Base-by-base conservation (phyloP, 768 basidiomycete species). In the Suillus hirtellus region DNA sequence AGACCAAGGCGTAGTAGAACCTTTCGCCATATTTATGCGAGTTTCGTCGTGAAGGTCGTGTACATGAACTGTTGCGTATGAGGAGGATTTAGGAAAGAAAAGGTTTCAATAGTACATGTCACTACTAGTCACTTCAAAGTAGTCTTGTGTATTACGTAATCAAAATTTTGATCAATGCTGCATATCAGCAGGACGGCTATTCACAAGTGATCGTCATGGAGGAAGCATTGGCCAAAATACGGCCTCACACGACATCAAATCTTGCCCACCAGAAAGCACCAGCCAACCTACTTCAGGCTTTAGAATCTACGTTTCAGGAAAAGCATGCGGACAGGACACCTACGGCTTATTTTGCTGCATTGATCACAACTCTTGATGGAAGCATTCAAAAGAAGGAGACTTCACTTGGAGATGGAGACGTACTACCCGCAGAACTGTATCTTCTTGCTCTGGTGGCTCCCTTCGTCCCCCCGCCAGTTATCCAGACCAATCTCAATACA, bases 261-360 rank as follows among this genome's bases (percentile, higher is more conserved):
- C 80, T 96, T n/a, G 73, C 87, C 1, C 92, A 96, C 71, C 95
- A 98, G 78, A 93, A 93, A 73, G 84, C 89, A 62, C 94, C 95
- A 5, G 96, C 96, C 34, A 86, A 84, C 53, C 85, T 99, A 27
- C 83, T 99, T 50, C 77, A 82, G 62, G 96, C 95, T 2, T 80
- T 99, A 68, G 96, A 99, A 76, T 83, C 87, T 17, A 93, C 89
- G 46, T 84, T 89, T 68, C 78, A 82, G 67, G 90, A 93, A 69
- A 88, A 89, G 69, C 79, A 79, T 65, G 81, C 88, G 9, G 87
- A 89, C 60, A 76, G 79, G 46, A 83, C 90, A 9, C 83, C 96
- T 8, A 95, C 94, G 1, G 96, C 97, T 37, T 99, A 98, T 79
- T 97, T 96, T 76, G 93, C 95, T n/a, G 89, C 92, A 3, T 81